These are phyloP conservation scores for Onygena corvina DNA, from an alignment of 2,329 filamentous ascomycete genomes.

Conservation along the genomic window DNA sequence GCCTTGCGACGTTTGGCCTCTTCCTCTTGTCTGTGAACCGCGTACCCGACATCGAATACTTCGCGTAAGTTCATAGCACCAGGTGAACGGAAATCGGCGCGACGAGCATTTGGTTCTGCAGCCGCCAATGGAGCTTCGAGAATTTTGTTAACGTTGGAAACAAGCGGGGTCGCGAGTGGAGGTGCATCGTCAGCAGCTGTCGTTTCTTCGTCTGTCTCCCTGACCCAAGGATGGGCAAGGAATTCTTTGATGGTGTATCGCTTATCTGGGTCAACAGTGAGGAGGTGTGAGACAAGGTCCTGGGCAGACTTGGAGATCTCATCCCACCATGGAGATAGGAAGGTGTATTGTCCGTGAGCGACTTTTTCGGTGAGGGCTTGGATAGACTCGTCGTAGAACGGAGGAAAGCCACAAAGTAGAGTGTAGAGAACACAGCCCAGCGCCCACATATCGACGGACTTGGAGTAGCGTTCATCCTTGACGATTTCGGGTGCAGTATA, in stretches of 20 bases:
- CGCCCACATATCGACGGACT: constrained; percentile 99
- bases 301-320: constrained; percentile 92
- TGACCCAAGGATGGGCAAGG: constrained; percentile 88
- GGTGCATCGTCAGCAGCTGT: constrained; percentile 57
- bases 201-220: constrained; percentile 55
- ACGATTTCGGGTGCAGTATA: constrained; percentile 98
- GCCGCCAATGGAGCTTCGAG: constrained; percentile 43
- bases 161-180: constrained; percentile 56
- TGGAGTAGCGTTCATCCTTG: constrained; percentile 96
- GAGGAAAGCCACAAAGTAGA: constrained; percentile 89
- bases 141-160: constrained; percentile 43
- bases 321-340: constrained; percentile 98
- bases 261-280: constrained; percentile 91
- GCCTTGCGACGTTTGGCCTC: constrained; percentile 76
- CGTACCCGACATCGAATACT: constrained; percentile 96
- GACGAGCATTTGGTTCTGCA: constrained; percentile 41
- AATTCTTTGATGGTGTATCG: constrained; percentile 90
- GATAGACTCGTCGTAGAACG: constrained; percentile 97
- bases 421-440: constrained; percentile 95
- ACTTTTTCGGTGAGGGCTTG: constrained; percentile 96
- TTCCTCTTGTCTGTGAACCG: constrained; percentile 91
- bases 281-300: constrained; percentile 81
- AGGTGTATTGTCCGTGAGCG: constrained; percentile 90
- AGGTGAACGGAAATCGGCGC: constrained; percentile 87
- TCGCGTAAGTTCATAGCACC: constrained; percentile 91